These are phyloP conservation scores for Sisymbrium irio DNA, from an alignment of 345 rosid genomes.

Conservation along the genomic window DNA sequence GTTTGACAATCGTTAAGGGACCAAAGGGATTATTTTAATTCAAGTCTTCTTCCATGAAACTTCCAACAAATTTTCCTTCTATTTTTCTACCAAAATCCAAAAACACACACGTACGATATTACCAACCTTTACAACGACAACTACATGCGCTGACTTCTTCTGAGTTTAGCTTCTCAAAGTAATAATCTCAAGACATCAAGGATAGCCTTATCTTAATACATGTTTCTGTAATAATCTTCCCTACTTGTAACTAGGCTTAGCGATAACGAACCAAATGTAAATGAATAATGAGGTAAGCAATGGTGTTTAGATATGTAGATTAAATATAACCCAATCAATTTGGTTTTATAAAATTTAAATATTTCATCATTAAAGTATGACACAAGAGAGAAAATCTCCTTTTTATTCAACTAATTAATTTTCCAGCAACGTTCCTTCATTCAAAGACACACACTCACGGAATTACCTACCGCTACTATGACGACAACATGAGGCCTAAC, in stretches of 20 bases:
- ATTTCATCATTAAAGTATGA: conserved; percentile 16
- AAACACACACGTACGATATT: not conserved
- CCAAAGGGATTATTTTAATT: not conserved
- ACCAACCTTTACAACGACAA: not conserved
- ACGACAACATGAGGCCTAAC: too few relatives aligned
- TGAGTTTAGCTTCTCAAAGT: not conserved
- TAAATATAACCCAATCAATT: not conserved
- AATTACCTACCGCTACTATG: not conserved
- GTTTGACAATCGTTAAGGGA: too few relatives aligned
- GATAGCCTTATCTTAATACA: too few relatives aligned
- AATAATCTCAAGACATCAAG: not conserved
- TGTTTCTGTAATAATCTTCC: not conserved
- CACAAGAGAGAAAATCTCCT: too few relatives aligned
- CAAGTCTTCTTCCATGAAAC: not conserved
- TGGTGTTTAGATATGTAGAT: not conserved
- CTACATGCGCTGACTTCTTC: not conserved
- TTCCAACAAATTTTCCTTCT: not conserved
- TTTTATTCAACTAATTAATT: too few relatives aligned
- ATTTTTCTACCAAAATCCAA: not conserved
- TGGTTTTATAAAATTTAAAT: not conserved
- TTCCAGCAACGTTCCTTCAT: not conserved
- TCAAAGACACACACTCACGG: not conserved
- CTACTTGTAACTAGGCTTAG: too few relatives aligned
- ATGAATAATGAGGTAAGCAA: not conserved
- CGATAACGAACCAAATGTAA: too few relatives aligned